Evolutionary conservation across 139 green algal genomes (phyloP), one percentile per base, ranked within the genome.

Genomic region (Picochlorum sp.): DNA sequence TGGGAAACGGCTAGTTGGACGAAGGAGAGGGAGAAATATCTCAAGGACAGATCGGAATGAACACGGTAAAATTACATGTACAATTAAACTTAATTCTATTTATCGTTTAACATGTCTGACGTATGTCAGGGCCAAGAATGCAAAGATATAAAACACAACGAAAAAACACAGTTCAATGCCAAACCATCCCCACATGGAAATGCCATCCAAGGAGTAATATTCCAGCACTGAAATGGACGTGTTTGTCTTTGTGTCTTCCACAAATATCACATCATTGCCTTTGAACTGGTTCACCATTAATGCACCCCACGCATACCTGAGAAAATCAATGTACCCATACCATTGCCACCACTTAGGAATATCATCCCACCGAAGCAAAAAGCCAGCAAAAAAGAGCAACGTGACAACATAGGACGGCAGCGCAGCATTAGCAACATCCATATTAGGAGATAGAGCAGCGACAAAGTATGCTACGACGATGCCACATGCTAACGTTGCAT

Each of bases 361-460:
- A 24, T 72, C 57, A 41, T 61, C 51, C 6, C 51, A 66, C 29
- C 59, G 60, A 31, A 81, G 54, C n/a, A 76, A 57, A 51, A 74
- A 76, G 56, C 70, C 70, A 24, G 47, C 36, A 49, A 81, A 81
- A 53, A 79, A 79, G 25, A 79, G 72, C 36, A 77, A 68, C 1
- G 55, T 56, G n/a, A 24, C 50, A 47, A 85, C 67, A 40, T 87
- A 85, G 24, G 47, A 31, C 59, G 35, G 39, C n/a, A 63, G 36
- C 12, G 53, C 26, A 31, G 55, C 55, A 60, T 94, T 94, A n/a
- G 85, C 84, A 0, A 87, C 73, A 35, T 91, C 85, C 77, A 93
- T 84, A 49, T 74, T 90, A 36, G 84, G 83, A 0, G 73, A 78
- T 4, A 94, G 32, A 2, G 84, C 76, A 18, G 80, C 84, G 26